phyloP scores from a whole-genome alignment of 108 stramenopile species.

The Skeletonema tropicum region DNA sequence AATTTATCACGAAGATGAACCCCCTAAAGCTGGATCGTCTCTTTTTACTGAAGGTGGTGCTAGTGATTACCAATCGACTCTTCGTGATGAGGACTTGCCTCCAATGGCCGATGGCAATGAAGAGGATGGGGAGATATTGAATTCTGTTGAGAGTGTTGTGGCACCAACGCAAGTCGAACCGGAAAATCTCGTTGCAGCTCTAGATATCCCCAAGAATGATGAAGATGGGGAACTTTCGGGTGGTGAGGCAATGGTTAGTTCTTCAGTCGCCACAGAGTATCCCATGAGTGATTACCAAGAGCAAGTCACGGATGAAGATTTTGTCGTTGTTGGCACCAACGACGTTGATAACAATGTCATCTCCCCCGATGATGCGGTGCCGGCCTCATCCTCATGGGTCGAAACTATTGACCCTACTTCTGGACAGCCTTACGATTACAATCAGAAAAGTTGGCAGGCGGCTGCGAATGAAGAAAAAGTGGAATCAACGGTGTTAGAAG shows the following conservation, averaged over 20 bases:
- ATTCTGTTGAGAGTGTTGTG: not conserved
- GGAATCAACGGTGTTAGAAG: conserved; percentile 36
- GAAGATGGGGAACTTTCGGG: not conserved
- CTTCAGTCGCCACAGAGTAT: conserved; percentile 23
- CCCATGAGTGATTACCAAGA: conserved; percentile 25
- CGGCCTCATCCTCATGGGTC: conserved; percentile 47
- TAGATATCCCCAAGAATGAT: not conserved
- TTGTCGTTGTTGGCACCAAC: not conserved
- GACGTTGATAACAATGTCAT: not conserved
- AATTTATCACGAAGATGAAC: conserved; percentile 1
- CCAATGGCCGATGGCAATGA: not conserved
- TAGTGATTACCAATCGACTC: conserved; percentile 33
- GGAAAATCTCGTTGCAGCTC: not conserved
- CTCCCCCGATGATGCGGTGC: not conserved
- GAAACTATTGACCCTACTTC: conserved; percentile 63
- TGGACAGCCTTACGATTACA: conserved; percentile 76
- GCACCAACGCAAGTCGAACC: not conserved
- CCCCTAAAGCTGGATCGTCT: conserved; percentile 32
- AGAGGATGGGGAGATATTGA: not conserved
- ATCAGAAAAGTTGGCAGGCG: conserved; percentile 76
- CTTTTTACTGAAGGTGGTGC: conserved; percentile 37
- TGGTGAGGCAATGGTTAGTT: conserved; percentile 9
- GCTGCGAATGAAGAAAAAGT: conserved; percentile 23
- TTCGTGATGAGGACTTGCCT: conserved; percentile 37
- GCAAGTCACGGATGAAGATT: conserved; percentile 5